Base-by-base conservation (phyloP, 2,329 filamentous ascomycete species). In the Phoma herbarum region DNA sequence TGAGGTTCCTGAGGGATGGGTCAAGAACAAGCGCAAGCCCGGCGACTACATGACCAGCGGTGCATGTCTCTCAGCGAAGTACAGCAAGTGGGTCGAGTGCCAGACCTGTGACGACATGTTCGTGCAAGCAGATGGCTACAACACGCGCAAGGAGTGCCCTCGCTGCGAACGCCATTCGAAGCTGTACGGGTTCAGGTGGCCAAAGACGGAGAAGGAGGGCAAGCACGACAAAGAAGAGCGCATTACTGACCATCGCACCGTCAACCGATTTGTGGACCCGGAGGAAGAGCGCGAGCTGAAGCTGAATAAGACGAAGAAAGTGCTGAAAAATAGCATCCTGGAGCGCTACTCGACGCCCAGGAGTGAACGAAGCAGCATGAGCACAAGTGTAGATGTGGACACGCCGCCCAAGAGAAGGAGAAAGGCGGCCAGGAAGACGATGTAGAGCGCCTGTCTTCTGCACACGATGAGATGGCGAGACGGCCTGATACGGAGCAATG, bases 111-210 rank as follows among this genome's bases (percentile, higher is more conserved):
- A 86, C 48, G 84, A 85, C 1, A 87, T 89, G 59, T 99, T 98
- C 73, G 90, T 98, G 6, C 94, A 98, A 75, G 84, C 87, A 39
- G 90, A 98, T 63, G 92, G 92, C 0, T 97, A 96, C 75, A 89
- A 68, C 64, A 97, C 93, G 1, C 87, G 90, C 51, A 88, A 90
- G 47, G 90, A 92, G 16, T 99, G 95, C 75, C 93, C 92, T 4
- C 87, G 95, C 7, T 99, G 95, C 76, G 95, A 99, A 79, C 87
- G 95, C 0, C 95, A 99, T 73, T 96, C 91, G 16, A 98, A 96
- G 80, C 81, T 99, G 0, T 99, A 98, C 74, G 96, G 96, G 0
- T 97, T 91, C 72, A 84, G 90, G 57, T 99, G 95, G 95, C 95
- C 95, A 6, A 97, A 99, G 81, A 98, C 95, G 0, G 90, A 97